Base-by-base conservation (phyloP, 129 eudicot genomes). In the Centaurea solstitialis region DNA sequence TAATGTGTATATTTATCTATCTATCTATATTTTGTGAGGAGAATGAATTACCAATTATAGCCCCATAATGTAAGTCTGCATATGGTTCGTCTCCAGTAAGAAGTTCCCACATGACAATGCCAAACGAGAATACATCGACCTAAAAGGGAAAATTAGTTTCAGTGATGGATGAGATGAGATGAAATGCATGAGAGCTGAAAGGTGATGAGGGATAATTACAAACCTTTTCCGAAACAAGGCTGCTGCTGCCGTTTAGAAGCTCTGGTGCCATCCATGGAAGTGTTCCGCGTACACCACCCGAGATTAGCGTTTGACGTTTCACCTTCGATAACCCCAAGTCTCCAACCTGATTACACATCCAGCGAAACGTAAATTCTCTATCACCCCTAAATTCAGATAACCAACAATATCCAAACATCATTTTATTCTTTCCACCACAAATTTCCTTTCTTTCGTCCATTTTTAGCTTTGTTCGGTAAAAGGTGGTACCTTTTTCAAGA, bases 211-310 rank as follows among this genome's bases (percentile, higher is more conserved):
- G n/a, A n/a, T n/a, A n/a, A n/a, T n/a, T n/a, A 61, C 3, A 28
- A 45, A 95, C 99, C 97, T 95, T 95, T 76, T 95, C 99, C 0
- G 99, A 92, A 35, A 95, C 99, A 22, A 89, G 97, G 87, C 93
- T 95, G 43, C 94, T 93, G 90, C 97, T 89, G 75, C 99, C 98
- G 39, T 93, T 95, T 24, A 95, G 88, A 73, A 95, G 99, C 90
- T 95, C 99, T 0, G 99, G 99, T 57, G 99, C 99, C 98, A 95
- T 95, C 99, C 99, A 95, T 70, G 99, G 99, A 83, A 95, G 99
- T 22, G 99, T 95, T 72, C 99, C 99, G 28, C 99, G 88, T 59
- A 95, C 99, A 15, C 99, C 98, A 45, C 99, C 99, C 21, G 97
- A 92, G 67, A 95, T 93, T 69, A 95, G 75, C 1, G 99, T 95